Base-by-base conservation (phyloP, 1,139 yeast species). In the Saccharomycopsis phalli region DNA sequence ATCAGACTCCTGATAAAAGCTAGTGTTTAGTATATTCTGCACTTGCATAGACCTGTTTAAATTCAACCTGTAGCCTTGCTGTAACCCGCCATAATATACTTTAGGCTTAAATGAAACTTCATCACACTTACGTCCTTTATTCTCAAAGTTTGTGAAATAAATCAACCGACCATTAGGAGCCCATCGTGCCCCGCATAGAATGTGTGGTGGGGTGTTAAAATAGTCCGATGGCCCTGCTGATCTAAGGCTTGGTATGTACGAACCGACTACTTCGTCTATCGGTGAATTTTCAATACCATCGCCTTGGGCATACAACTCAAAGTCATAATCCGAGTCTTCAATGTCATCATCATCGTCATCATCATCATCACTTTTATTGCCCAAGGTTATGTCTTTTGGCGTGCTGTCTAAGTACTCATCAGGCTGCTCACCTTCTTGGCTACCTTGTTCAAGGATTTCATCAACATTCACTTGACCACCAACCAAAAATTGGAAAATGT, bases 381-480 rank as follows among this genome's bases (percentile, higher is more conserved):
- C 49, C 14, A 35, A 37, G 8, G 44, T 49, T 10, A 46, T 51
- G 19, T 48, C 34, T 14, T 33, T 29, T 13, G 19, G 31, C 22
- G 14, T 25, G 19, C 13, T 20, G 21, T 14, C 47, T 10, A 29
- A 11, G 23, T 14, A 11, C 21, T 22, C 13, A 25, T 36, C 39
- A 21, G 8, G 13, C 16, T 19, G 13, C 7, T 8, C 11, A 14
- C 17, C 20, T 7, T 17, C 28, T n/a, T 23, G 31, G 6, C n/a
- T 6, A n/a, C n/a, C n/a, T n/a, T 6, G 21, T 11, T 37, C 14
- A 23, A 23, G 19, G 14, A 32, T 48, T 23, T 53, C 55, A 29
- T 65, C 70, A 16, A 82, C 53, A 22, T 72, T 74, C 3, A 86
- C 68, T 42, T 76, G 73, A 49, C 88, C 97, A 1, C 98, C 98